These are phyloP conservation scores for Coniferiporia weirii DNA, from an alignment of 1,284 basidiomycete genomes.

Conservation along the genomic window DNA sequence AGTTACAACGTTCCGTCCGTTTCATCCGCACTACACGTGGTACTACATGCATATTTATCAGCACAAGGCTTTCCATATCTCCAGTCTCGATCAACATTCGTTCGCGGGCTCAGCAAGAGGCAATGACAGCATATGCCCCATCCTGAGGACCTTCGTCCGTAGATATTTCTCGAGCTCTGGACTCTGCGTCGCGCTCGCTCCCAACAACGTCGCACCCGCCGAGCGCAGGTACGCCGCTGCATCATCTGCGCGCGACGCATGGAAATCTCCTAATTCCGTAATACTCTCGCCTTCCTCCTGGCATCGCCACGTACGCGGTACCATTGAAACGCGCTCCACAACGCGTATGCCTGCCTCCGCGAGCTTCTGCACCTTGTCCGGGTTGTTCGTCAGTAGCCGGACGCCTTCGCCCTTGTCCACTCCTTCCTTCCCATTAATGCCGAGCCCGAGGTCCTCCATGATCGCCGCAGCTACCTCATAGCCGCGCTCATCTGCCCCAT, in stretches of 20 bases:
- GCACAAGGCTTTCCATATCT: background rate
- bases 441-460: conserved; percentile 81
- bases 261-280: conserved; percentile 30
- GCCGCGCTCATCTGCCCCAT: conserved; percentile 89
- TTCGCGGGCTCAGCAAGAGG: conserved; percentile 24
- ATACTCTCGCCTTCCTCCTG: conserved; percentile 11
- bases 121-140: conserved; percentile 90
- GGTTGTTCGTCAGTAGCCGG: conserved; percentile 93
- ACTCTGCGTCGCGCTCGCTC: conserved; percentile 74
- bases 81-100: background rate
- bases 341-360: conserved; percentile 80
- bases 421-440: conserved; percentile 28
- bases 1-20: background rate
- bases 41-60: background rate
- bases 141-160: conserved; percentile 90
- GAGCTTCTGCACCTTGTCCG: conserved; percentile 91
- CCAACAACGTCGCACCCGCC: conserved; percentile 80
- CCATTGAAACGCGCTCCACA: conserved; percentile 87
- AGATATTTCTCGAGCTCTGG: conserved; percentile 94
- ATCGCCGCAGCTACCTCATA: conserved; percentile 93
- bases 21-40: background rate
- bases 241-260: conserved; percentile 25
- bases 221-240: conserved; percentile 28
- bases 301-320: conserved; percentile 83
- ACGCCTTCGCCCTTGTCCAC: conserved; percentile 54